These are phyloP conservation scores for Aureobasidium sp. DNA, from an alignment of 2,329 filamentous ascomycete species.

Conservation along the genomic window DNA sequence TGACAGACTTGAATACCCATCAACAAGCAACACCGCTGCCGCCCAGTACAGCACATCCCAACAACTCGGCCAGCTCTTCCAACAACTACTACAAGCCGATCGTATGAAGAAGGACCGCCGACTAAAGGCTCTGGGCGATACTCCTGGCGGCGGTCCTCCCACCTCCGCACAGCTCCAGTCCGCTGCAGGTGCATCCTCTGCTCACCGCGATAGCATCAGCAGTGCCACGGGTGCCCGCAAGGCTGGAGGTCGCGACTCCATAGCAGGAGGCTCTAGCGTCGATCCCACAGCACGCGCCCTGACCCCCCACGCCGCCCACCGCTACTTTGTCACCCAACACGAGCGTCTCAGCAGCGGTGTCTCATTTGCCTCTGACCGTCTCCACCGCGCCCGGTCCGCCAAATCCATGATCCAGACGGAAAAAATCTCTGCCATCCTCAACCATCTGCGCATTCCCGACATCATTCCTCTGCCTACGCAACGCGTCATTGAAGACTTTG, in stretches of 20 bases:
- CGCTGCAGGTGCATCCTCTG: conserved; percentile 21
- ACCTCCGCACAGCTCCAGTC: conserved; percentile 19
- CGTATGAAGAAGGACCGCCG: conserved; percentile 77
- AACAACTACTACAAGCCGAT: conserved; percentile 75
- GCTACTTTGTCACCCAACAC: conserved; percentile 67
- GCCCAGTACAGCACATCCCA: conserved; percentile 67
- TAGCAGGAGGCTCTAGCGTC: conserved; percentile 33
- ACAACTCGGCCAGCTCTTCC: conserved; percentile 71
- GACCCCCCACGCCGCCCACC: conserved; percentile 69
- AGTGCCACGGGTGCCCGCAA: conserved; percentile 27
- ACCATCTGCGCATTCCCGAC: conserved; percentile 63
- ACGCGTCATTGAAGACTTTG: conserved; percentile 64
- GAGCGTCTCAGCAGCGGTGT: conserved; percentile 82
- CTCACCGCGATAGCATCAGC: conserved; percentile 39
- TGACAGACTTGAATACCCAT: conserved; percentile 75
- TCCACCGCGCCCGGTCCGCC: conserved; percentile 70
- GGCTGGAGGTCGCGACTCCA: conserved; percentile 30
- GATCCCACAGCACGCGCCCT: conserved; percentile 45
- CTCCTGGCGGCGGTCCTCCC: conserved; percentile 20
- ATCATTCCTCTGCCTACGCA: conserved; percentile 68
- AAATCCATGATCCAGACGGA: conserved; percentile 70
- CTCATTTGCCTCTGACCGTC: conserved; percentile 78
- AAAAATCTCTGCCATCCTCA: conserved; percentile 66
- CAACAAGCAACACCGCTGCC: conserved; percentile 59
- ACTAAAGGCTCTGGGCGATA: conserved; percentile 26